These are phyloP conservation scores for Fusarium acutatum DNA, from an alignment of 2,329 filamentous ascomycete genomes.

Conservation along the genomic window DNA sequence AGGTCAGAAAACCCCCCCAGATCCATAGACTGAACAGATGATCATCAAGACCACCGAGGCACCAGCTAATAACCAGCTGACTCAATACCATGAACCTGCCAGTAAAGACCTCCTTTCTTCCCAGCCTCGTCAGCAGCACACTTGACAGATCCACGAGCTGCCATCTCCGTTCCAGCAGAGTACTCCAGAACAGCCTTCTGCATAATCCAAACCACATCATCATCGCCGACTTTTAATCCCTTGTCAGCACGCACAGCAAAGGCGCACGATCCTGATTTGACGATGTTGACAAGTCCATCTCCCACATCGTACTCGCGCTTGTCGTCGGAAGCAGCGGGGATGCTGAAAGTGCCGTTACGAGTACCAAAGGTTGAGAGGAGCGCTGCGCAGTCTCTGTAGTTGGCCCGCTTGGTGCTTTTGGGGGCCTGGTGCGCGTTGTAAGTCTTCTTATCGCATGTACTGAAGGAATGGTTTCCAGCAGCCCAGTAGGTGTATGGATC, in stretches of 20 bases:
- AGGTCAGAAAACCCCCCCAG: neutral
- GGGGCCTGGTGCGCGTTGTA: slow-evolving; percentile 29
- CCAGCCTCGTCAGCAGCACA: slow-evolving; percentile 10
- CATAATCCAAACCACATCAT: slow-evolving; percentile 27
- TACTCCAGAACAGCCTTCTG: slow-evolving; percentile 24
- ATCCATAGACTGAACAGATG: neutral
- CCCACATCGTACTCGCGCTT: slow-evolving; percentile 10
- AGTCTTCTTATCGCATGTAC: slow-evolving; percentile 41
- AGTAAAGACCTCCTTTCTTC: slow-evolving; percentile 22
- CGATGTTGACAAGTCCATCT: slow-evolving; percentile 33
- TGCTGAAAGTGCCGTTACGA: slow-evolving; percentile 44
- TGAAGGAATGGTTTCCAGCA: slow-evolving; percentile 32
- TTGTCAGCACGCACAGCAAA: slow-evolving; percentile 38
- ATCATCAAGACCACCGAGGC: slow-evolving; percentile 10
- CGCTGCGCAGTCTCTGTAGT: slow-evolving; percentile 45
- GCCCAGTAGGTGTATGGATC: slow-evolving; percentile 38
- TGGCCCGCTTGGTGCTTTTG: slow-evolving; percentile 33
- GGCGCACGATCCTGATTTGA: slow-evolving; percentile 40
- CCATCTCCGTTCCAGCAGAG: slow-evolving; percentile 24
- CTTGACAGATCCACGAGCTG: slow-evolving; percentile 23
- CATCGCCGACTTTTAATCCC: slow-evolving; percentile 21
- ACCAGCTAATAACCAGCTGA: neutral
- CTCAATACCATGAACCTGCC: slow-evolving; percentile 26
- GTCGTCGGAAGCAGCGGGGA: slow-evolving; percentile 26
- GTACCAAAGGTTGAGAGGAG: slow-evolving; percentile 43